Evolutionary conservation across 768 basidiomycete genomes (phyloP).

Genomic region (Hydnomerulius pinastri): DNA sequence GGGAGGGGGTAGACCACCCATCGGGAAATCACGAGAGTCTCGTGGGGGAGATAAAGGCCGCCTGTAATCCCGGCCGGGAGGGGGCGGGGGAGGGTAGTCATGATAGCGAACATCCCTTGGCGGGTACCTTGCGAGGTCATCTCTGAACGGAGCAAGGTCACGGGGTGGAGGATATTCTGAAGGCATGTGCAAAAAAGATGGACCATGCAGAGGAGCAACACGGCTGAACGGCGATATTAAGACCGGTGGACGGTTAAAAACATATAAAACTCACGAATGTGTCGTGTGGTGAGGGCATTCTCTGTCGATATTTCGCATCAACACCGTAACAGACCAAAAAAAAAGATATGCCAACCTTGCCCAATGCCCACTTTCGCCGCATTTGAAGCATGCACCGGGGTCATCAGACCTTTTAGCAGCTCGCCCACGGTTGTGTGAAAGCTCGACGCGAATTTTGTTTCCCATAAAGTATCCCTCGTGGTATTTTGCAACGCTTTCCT

Average conservation of each 20-base stretch:
- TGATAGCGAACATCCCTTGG: constrained; percentile 61
- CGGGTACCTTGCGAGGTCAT: constrained; percentile 53
- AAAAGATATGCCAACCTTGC: constrained; percentile 58
- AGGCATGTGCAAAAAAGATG: constrained; percentile 52
- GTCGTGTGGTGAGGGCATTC: constrained; percentile 66
- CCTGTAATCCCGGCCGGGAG: constrained; percentile 56
- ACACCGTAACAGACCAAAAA: not conserved
- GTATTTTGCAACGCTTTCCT: constrained; percentile 86
- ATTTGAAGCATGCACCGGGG: constrained; percentile 87
- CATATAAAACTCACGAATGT: constrained; percentile 45
- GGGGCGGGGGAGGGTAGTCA: constrained; percentile 45
- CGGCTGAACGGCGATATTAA: constrained; percentile 30
- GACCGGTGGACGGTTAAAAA: not conserved
- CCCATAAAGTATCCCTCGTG: constrained; percentile 92
- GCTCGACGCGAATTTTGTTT: constrained; percentile 86
- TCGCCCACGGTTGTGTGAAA: constrained; percentile 81
- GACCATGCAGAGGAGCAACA: constrained; percentile 47
- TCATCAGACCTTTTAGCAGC: constrained; percentile 83
- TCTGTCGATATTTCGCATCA: constrained; percentile 38
- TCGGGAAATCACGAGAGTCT: constrained; percentile 66
- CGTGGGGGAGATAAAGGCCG: constrained; percentile 62
- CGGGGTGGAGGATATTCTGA: constrained; percentile 50
- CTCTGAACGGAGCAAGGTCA: constrained; percentile 46
- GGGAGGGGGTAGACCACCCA: constrained; percentile 43
- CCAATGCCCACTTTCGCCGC: constrained; percentile 86